Base-by-base conservation (phyloP, 345 rosid genomes). In the Hypericum androsaemum region DNA sequence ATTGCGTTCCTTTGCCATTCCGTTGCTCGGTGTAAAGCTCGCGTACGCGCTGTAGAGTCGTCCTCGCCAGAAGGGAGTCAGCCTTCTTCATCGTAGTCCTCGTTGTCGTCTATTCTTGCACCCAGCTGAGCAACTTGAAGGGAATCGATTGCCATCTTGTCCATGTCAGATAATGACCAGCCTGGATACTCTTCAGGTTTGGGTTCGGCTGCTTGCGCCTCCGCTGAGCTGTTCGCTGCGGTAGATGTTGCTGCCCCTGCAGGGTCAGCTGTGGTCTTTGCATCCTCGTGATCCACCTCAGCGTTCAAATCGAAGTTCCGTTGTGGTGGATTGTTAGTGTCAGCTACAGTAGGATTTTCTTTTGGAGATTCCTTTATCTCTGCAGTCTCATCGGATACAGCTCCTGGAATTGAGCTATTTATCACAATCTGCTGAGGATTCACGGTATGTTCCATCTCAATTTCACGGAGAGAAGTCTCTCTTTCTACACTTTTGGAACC, bases 11-110 rank as follows among this genome's bases (percentile, higher is more conserved):
- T 1, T 22, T 22, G 32, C 32, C 32, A 22, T 22, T 22, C 32
- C 32, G 4, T 22, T 1, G 32, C 32, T 22, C 32, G 32, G 4
- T 4, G 32, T 22, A 22, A 22, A 22, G 32, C 32, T 22, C 32
- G 32, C 32, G 1, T 1, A 22, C 32, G 32, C 4, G 32, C 32
- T 1, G 32, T 22, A 22, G 32, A 22, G 32, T 22, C 32, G 32
- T 22, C 32, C 32, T 22, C 32, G 32, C 32, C 32, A 4, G 4
- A 22, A 22, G 32, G 32, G 4, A 22, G 32, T 71, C 68, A 92
- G 47, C 79, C 88, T 74, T 88, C 99, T 76, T 88, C 97, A 7
- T 94, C 99, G 0, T 94, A 94, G 75, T 94, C 98, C 50, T 88
- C 94, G 2, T 84, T 97, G 63, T 94, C 97, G 14, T 94, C 94